Conservation (phyloP, 208 protist species). For the Wallacemonas rigidus region DNA sequence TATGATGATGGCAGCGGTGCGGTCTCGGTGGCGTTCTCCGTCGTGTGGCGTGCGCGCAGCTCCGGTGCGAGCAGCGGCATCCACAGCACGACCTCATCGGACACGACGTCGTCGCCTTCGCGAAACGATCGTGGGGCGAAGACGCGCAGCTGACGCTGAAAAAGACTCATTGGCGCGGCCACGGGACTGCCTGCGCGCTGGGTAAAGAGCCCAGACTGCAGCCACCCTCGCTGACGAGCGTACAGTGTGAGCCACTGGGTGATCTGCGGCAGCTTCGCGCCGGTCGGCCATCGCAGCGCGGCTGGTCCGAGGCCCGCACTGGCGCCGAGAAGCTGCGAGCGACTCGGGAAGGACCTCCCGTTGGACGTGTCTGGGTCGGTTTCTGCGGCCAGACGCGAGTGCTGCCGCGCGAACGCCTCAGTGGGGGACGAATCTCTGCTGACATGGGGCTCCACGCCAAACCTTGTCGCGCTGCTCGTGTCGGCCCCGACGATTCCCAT, state of each 20-base stretch:
- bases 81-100: not conserved
- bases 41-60: not conserved
- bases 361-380: not conserved
- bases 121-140: constrained; percentile 3
- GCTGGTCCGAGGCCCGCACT: not conserved
- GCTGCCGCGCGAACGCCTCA: not conserved
- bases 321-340: constrained; percentile 6
- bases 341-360: not conserved
- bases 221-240: constrained; percentile 11
- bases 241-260: constrained; percentile 13
- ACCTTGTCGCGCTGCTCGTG: not conserved
- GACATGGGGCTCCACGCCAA: not conserved
- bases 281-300: not conserved
- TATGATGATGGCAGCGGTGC: too few species aligned
- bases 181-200: constrained; percentile 1
- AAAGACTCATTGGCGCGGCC: constrained; percentile 4
- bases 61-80: constrained; percentile 10
- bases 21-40: not conserved
- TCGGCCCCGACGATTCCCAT: not conserved
- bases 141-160: constrained; percentile 5
- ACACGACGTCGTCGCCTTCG: constrained; percentile 2
- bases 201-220: constrained; percentile 5
- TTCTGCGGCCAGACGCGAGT: not conserved
- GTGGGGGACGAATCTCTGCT: not conserved
- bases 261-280: not conserved